Base-by-base conservation (phyloP, 441 rosid species). In the Erysimum pusillum region DNA sequence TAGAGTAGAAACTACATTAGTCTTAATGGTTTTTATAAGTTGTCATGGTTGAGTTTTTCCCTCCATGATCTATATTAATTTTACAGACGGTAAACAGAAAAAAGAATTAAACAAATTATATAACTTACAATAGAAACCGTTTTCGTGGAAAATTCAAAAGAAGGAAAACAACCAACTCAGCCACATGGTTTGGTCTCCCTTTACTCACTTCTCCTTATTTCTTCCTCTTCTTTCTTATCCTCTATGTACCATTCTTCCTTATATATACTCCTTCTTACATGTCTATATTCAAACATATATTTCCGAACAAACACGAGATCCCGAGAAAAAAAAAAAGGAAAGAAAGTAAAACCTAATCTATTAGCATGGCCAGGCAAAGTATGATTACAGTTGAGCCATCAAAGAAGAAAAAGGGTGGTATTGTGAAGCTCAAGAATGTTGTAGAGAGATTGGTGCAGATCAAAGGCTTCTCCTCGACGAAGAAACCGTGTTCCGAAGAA, bases 181-280 rank as follows among this genome's bases (percentile, higher is more conserved):
- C 67, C 92, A 86, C 90, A 85, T 85, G 91, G 79, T 61, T 38
- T 67, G 88, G 85, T 85, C 85, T 82, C 82, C 67, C 7, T 44
- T 22, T 38, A 35, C 68, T 71, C 52, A 45, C 64, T 57, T 62
- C 74, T 45, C 42, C 72, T n/a, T n/a, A n/a, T n/a, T n/a, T n/a
- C n/a, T 54, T 62, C 52, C 71, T 62, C 70, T 67, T 63, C 73
- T 71, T 63, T 66, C 80, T 71, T 76, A 57, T 70, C 76, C 36
- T 53, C 78, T 68, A 67, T 63, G 58, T 73, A 71, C 65, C 54
- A 69, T 39, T 69, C 18, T 34, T 65, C 54, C 69, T 42, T 80
- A 74, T 79, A 49, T 69, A 74, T 71, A 75, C 32, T 17, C 46
- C 51, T 46, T 25, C 41, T 25, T 17, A 70, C 63, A 75, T 63